Percentiles rank a stretch among this genome's conserved stretches.
Conservation (phyloP, 257 asterid genomes). For the Jacaranda mimosifolia region DNA sequence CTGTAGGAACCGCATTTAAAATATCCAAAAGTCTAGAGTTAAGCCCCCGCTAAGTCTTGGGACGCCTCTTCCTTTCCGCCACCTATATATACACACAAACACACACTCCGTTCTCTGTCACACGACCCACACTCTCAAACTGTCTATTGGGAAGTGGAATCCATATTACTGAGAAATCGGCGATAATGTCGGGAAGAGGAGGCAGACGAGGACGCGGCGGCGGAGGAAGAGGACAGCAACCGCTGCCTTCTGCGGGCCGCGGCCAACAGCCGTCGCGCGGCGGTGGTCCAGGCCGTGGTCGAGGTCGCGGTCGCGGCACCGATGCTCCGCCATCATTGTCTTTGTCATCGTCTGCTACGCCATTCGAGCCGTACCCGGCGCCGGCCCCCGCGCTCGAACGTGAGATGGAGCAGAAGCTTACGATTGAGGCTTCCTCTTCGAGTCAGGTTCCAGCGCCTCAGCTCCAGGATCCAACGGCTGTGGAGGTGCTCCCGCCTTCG, state of each 20-base stretch:
- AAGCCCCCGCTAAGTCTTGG: not conserved
- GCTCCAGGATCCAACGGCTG: constrained; percentile 18
- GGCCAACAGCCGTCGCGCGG: constrained; percentile 29
- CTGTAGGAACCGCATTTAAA: constrained; percentile 29
- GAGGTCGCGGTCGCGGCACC: constrained; percentile 31
- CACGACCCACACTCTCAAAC: not conserved
- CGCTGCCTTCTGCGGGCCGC: constrained; percentile 24
- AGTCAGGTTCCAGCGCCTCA: constrained; percentile 22
- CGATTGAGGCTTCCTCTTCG: constrained; percentile 41
- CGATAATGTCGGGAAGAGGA: constrained; percentile 44
- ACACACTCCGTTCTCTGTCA: not conserved
- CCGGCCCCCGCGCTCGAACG: constrained; percentile 33
- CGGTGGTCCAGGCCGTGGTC: constrained; percentile 30
- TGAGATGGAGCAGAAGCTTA: constrained; percentile 52
- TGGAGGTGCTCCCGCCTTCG: constrained; percentile 12
- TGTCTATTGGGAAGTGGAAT: not conserved
- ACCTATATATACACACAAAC: constrained; percentile 14
- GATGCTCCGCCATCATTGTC: constrained; percentile 36
- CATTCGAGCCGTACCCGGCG: constrained; percentile 19
- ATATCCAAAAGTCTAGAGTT: not conserved
- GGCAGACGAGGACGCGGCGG: constrained; percentile 37
- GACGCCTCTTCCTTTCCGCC: not conserved
- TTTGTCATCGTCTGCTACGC: constrained; percentile 12
- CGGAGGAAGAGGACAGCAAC: constrained; percentile 41
- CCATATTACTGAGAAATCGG: not conserved